Evolutionary conservation across 2,329 filamentous ascomycete genomes (phyloP).

Genomic region (Fusarium lyarnte): DNA sequence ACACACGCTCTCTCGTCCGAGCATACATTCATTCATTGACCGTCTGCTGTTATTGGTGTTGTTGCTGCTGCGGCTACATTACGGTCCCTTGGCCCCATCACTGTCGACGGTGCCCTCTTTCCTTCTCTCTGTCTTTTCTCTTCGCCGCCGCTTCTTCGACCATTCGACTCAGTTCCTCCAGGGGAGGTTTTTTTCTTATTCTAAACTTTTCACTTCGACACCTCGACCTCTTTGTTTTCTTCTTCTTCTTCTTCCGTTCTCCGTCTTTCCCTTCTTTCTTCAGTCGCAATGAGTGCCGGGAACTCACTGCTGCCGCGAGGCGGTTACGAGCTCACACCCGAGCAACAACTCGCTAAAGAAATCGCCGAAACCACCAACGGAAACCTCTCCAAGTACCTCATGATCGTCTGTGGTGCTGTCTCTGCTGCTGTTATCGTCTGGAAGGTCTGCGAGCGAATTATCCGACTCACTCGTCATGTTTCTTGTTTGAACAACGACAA

Average conservation of each 20-base stretch:
- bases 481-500: conserved; percentile 80
- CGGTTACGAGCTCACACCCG: conserved; percentile 27
- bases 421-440: conserved; percentile 72
- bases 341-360: conserved; percentile 23
- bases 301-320: conserved; percentile 32
- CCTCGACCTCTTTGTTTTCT: conserved; percentile 7
- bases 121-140: conserved; percentile 10
- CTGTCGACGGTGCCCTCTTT: neutral
- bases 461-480: conserved; percentile 76
- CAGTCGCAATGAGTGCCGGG: conserved; percentile 39
- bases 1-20: neutral
- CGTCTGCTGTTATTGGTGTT: neutral
- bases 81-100: conserved; percentile 21
- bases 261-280: neutral
- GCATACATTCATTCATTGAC: conserved; percentile 1
- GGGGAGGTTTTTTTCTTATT: conserved; percentile 22
- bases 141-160: conserved; percentile 5
- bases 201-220: conserved; percentile 2
- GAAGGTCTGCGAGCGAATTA: conserved; percentile 68
- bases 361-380: conserved; percentile 49
- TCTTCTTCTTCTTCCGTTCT: neutral
- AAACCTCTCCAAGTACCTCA: conserved; percentile 67
- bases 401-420: conserved; percentile 71
- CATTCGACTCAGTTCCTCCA: conserved; percentile 26
- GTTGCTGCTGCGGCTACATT: conserved; percentile 15